Base-by-base conservation (phyloP, 2,329 filamentous ascomycete species). In the Fusarium nelsonii region DNA sequence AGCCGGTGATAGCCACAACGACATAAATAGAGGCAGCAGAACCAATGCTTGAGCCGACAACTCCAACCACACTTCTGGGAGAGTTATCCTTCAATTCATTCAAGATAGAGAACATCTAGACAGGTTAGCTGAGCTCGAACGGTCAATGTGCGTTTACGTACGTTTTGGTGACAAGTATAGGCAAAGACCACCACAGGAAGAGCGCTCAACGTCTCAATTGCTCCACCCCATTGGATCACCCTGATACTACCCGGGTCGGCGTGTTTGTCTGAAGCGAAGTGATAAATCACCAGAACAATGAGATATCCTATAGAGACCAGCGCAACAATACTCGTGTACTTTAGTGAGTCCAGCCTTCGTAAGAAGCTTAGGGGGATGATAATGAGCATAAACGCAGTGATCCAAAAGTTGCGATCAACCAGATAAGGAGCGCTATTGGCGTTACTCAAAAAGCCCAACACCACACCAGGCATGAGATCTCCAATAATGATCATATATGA, bases 401-500 rank as follows among this genome's bases (percentile, higher is more conserved):
- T 92, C 96, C 96, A 99, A 78, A 99, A 99, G 77, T 96, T 91
- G 51, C 96, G 88, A 77, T 98, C 94, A 43, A 95, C 86, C 68
- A 98, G 81, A 75, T 95, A 98, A 2, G 89, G 86, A 44, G 91
- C 75, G 30, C 75, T 82, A 4, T 87, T 84, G 18, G 85, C 87
- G 20, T 87, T 87, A 48, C 87, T 85, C 65, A 89, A 88, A 79
- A 99, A 95, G 6, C 94, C 96, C 64, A 89, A 83, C 26, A 96
- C 90, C 11, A 99, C 96, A 39, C 94, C 95, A 1, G 96, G 96
- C 96, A 99, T 99, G 67, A 99, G 83, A 78, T 99, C 96, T 51
- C 96, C 96, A 73, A 99, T 98, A 75, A 99, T 98, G 76, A 99
- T 99, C 74, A 99, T 88, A 81, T 99, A 99, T 74, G 94, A 97